phyloP scores from a whole-genome alignment of 2,329 filamentous ascomycete genomes.

The Penicillium psychrosexuale region DNA sequence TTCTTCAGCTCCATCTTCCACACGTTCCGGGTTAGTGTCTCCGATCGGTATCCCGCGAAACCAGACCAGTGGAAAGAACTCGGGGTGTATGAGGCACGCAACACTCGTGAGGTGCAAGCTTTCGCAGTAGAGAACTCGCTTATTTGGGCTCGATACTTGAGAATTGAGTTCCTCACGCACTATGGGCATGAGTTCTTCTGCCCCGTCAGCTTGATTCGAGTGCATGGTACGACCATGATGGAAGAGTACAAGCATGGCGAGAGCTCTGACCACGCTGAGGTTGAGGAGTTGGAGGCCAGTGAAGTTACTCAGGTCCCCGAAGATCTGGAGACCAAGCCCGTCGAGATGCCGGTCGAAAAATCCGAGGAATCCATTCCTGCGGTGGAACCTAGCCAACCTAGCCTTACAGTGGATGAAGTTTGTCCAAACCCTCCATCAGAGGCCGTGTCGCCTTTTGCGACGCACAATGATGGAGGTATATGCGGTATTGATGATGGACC shows the following conservation, averaged over 20 bases:
- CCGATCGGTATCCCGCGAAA: constrained; percentile 92
- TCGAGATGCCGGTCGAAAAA: constrained; percentile 26
- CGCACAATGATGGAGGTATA: background rate
- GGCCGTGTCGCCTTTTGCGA: constrained; percentile 16
- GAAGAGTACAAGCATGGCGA: constrained; percentile 88
- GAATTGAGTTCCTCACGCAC: constrained; percentile 87
- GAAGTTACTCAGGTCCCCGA: constrained; percentile 20
- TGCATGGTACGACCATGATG: constrained; percentile 93
- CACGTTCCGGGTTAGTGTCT: constrained; percentile 85
- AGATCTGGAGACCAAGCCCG: constrained; percentile 15
- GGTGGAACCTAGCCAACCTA: constrained; percentile 14
- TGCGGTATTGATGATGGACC: constrained; percentile 21
- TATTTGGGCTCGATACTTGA: constrained; percentile 91
- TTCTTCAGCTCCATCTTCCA: constrained; percentile 98
- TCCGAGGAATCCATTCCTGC: constrained; percentile 12
- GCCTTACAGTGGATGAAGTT: background rate
- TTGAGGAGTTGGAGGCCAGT: constrained; percentile 57
- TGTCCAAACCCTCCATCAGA: constrained; percentile 19
- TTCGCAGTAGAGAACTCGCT: constrained; percentile 92
- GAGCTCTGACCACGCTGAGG: constrained; percentile 58
- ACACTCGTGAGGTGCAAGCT: constrained; percentile 88
- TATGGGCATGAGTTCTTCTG: constrained; percentile 98
- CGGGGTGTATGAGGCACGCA: constrained; percentile 85
- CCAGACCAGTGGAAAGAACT: constrained; percentile 85
- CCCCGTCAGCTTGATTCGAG: constrained; percentile 80